These are phyloP conservation scores for Cryptococcus sp. DNA, from an alignment of 1,284 basidiomycete genomes.

Conservation along the genomic window DNA sequence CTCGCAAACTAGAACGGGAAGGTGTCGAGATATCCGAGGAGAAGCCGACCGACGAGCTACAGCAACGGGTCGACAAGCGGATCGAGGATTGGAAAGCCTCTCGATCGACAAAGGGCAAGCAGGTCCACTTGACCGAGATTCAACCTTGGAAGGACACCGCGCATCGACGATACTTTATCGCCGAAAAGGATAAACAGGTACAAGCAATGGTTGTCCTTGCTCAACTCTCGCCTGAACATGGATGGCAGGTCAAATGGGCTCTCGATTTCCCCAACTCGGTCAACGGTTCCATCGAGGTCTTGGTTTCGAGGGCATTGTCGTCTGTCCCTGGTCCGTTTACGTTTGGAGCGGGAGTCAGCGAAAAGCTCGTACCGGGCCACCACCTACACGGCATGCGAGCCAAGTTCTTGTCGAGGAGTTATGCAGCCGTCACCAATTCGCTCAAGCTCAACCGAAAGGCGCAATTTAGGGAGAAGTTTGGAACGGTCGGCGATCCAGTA, in stretches of 20 bases:
- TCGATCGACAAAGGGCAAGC: slow-evolving; percentile 50
- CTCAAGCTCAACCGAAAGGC: slow-evolving; percentile 50
- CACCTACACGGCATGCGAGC: slow-evolving; percentile 47
- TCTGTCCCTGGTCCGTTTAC: slow-evolving; percentile 48
- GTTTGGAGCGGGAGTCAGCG: slow-evolving; percentile 51
- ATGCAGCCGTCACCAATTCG: slow-evolving; percentile 49
- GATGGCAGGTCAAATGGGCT: slow-evolving; percentile 58
- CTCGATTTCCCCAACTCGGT: slow-evolving; percentile 56
- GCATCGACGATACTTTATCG: slow-evolving; percentile 56
- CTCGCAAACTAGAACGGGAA: slow-evolving; percentile 52
- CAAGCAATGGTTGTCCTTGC: slow-evolving; percentile 54
- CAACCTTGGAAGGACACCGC: slow-evolving; percentile 53
- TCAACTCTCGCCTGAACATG: slow-evolving; percentile 52
- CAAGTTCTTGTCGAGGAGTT: slow-evolving; percentile 51
- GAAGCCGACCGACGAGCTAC: slow-evolving; percentile 46
- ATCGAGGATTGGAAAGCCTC: slow-evolving; percentile 51
- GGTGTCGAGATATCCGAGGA: slow-evolving; percentile 49
- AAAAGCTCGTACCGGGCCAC: slow-evolving; percentile 42
- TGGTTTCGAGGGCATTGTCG: slow-evolving; percentile 52
- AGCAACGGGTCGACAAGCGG: slow-evolving; percentile 46
- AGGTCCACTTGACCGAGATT: slow-evolving; percentile 56
- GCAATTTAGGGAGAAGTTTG: slow-evolving; percentile 49
- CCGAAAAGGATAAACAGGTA: slow-evolving; percentile 48
- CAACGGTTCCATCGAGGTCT: slow-evolving; percentile 52
- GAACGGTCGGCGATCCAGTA: slow-evolving; percentile 22